A percentile compares a stretch with the other conserved stretches of the same genome.
Conservation (phyloP, 2,329 filamentous ascomycete species). For the Aspergillus sp. region DNA sequence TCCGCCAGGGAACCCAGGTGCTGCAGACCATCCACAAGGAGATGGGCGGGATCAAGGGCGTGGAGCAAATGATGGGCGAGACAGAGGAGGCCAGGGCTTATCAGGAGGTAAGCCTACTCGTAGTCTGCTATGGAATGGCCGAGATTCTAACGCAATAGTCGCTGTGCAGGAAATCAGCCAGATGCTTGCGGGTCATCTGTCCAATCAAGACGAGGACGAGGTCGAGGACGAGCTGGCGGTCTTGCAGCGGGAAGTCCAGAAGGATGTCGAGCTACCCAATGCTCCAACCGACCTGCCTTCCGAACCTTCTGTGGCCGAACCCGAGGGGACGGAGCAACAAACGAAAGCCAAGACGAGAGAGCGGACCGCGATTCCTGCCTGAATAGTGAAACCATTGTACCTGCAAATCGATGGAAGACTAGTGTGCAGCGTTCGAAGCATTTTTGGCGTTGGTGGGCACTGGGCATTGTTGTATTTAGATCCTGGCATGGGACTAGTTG, state of each 20-base stretch:
- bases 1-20: constrained; percentile 88
- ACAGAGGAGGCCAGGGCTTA: constrained; percentile 87
- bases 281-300: constrained; percentile 35
- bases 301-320: constrained; percentile 27
- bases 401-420: background rate
- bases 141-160: constrained; percentile 4
- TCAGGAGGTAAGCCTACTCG: constrained; percentile 65
- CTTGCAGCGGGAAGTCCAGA: constrained; percentile 64
- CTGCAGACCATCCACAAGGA: constrained; percentile 88
- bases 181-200: constrained; percentile 83
- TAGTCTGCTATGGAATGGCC: background rate
- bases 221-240: constrained; percentile 92
- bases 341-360: constrained; percentile 25
- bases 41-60: constrained; percentile 91
- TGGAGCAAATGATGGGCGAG: constrained; percentile 94
- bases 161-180: constrained; percentile 77
- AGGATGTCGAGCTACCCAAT: constrained; percentile 36
- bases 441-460: constrained; percentile 25
- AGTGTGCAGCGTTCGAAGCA: constrained; percentile 14
- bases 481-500: background rate
- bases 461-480: background rate
- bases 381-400: background rate
- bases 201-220: constrained; percentile 94
- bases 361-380: constrained; percentile 13
- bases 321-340: constrained; percentile 28